Evolutionary conservation across 805 yeast genomes (phyloP).

Genomic region (Candida parachauliodes): DNA sequence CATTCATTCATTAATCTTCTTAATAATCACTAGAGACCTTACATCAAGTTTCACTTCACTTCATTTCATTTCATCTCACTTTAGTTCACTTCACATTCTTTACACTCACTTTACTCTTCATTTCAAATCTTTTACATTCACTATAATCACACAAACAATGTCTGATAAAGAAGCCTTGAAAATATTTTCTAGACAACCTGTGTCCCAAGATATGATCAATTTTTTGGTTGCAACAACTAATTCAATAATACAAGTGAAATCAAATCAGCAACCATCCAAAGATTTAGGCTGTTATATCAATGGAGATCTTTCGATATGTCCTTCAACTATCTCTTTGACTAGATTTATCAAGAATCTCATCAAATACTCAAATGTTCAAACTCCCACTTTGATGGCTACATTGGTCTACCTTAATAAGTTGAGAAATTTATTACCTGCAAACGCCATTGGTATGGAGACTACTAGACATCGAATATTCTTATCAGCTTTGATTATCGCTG

Average conservation of each 20-base stretch:
- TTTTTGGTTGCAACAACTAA: conserved; percentile 56
- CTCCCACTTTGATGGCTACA: conserved; percentile 92
- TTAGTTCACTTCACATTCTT: not conserved
- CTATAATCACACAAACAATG: conserved; percentile 13
- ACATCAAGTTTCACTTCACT: too few species aligned
- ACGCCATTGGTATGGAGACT: conserved; percentile 88
- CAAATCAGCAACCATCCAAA: conserved; percentile 35
- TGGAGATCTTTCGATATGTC: conserved; percentile 16
- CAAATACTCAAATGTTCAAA: conserved; percentile 83
- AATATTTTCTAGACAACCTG: conserved; percentile 53
- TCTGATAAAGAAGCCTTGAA: conserved; percentile 46
- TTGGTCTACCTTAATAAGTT: conserved; percentile 78
- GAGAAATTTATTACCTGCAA: conserved; percentile 73
- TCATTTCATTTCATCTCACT: not conserved
- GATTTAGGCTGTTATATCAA: conserved; percentile 23
- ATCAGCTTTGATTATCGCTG: conserved; percentile 86
- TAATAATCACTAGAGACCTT: too few species aligned
- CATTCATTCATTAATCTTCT: too few species aligned
- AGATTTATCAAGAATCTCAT: conserved; percentile 72
- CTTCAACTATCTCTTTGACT: conserved; percentile 32
- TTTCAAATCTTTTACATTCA: conserved; percentile 2
- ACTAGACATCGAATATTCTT: conserved; percentile 90
- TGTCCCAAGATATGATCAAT: conserved; percentile 53
- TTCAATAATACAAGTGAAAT: conserved; percentile 49
- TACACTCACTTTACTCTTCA: not conserved